These are phyloP conservation scores for Hibiscus syriacus DNA, from an alignment of 345 rosid genomes.

Conservation along the genomic window DNA sequence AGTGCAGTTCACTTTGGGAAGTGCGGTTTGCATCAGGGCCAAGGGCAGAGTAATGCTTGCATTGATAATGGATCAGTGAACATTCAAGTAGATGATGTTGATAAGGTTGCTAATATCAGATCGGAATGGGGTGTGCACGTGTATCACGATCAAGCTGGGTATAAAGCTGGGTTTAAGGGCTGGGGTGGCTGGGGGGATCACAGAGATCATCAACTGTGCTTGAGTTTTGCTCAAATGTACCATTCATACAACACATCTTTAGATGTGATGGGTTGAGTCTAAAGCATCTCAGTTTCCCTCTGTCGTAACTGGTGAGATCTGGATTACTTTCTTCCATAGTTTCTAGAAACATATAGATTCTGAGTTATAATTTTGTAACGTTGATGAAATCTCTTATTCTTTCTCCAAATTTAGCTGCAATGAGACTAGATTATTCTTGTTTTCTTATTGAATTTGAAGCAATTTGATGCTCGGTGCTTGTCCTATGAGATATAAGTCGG, in stretches of 20 bases:
- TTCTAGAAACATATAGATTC: not conserved
- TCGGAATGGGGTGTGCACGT: conserved; percentile 52
- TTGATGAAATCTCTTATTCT: not conserved
- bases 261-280: conserved; percentile 12
- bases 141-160: conserved; percentile 64
- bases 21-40: conserved; percentile 97
- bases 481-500: too few relatives aligned
- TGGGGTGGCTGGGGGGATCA: conserved; percentile 99
- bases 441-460: too few relatives aligned
- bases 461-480: too few relatives aligned
- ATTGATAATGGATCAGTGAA: conserved; percentile 63
- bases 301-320: conserved; percentile 19
- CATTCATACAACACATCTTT: conserved; percentile 12
- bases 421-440: too few relatives aligned
- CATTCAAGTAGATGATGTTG: conserved; percentile 47
- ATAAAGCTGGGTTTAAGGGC: conserved; percentile 92
- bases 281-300: conserved; percentile 6
- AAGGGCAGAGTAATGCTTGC: conserved; percentile 52
- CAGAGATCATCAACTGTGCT: conserved; percentile 69
- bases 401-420: not conserved
- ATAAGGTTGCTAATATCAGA: conserved; percentile 53
- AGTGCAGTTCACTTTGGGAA: conserved; percentile 95
- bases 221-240: conserved; percentile 57
- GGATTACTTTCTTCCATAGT: conserved; percentile 3
- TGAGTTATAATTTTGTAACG: not conserved